Conservation (phyloP, 805 yeast genomes). For the Kurtzmaniella cleridarum region DNA sequence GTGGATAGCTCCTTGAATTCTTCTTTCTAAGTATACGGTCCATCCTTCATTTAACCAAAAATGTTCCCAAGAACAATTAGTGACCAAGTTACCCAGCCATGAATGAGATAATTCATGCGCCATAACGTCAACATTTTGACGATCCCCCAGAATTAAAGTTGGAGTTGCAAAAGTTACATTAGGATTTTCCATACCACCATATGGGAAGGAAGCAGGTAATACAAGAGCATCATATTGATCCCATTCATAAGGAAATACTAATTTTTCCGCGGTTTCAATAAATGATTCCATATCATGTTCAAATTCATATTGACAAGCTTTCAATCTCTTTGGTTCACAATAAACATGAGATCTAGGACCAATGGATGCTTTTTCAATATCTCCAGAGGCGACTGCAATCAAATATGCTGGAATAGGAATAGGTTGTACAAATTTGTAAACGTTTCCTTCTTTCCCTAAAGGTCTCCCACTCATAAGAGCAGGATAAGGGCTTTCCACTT, state of each 20-base stretch:
- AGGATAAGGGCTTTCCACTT: constrained; percentile 59
- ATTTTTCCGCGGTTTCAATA: constrained; percentile 68
- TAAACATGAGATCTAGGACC: constrained; percentile 87
- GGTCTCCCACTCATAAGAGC: constrained; percentile 68
- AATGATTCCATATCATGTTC: constrained; percentile 76
- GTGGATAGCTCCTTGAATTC: constrained; percentile 72
- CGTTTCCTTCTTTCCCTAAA: constrained; percentile 8
- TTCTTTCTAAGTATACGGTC: constrained; percentile 88
- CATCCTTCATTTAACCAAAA: constrained; percentile 96
- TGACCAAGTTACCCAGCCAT: constrained; percentile 89
- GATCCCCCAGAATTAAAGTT: constrained; percentile 77
- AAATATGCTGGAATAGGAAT: constrained; percentile 84
- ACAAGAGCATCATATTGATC: constrained; percentile 73
- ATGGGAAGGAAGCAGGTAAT: constrained; percentile 73
- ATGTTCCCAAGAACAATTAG: constrained; percentile 89
- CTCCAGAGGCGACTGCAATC: constrained; percentile 82
- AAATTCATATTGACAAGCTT: constrained; percentile 73
- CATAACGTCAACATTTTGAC: constrained; percentile 81
- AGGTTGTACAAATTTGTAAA: constrained; percentile 58
- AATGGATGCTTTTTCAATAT: constrained; percentile 56
- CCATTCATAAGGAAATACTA: constrained; percentile 83
- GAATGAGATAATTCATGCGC: constrained; percentile 93
- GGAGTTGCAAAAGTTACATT: constrained; percentile 89
- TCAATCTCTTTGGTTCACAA: constrained; percentile 66
- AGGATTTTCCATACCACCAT: constrained; percentile 95